Percentiles rank a stretch among this genome's conserved stretches.
Evolutionary conservation across 2,329 filamentous ascomycete genomes (phyloP).

Genomic region (Volutella citrinella): DNA sequence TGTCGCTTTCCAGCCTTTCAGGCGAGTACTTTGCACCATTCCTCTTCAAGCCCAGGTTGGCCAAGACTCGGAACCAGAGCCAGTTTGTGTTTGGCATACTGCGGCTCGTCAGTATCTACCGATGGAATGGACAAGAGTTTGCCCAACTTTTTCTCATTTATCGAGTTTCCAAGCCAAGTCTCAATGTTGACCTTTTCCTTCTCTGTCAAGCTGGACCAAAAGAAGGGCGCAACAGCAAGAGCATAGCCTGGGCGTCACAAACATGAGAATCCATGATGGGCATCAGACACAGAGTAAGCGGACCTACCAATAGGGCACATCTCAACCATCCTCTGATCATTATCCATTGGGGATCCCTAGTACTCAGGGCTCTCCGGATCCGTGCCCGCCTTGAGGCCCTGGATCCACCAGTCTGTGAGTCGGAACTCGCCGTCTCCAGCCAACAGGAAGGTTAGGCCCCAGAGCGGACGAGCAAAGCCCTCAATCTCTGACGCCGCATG

Average conservation of each 20-base stretch:
- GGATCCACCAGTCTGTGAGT: constrained; percentile 60
- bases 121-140: background rate
- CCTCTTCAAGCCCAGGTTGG: constrained; percentile 73
- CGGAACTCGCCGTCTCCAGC: constrained; percentile 65
- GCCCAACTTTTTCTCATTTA: constrained; percentile 70
- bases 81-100: constrained; percentile 69
- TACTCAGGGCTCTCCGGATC: constrained; percentile 68
- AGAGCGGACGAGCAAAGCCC: constrained; percentile 71
- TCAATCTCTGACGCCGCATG: constrained; percentile 75
- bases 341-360: constrained; percentile 73
- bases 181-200: constrained; percentile 65
- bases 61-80: constrained; percentile 84
- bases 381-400: constrained; percentile 68
- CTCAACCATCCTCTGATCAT: constrained; percentile 82
- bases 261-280: too few species aligned
- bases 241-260: too few species aligned
- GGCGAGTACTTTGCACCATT: constrained; percentile 71
- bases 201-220: constrained; percentile 65
- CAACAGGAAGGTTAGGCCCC: constrained; percentile 72
- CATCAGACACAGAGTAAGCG: background rate
- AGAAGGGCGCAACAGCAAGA: constrained; percentile 62
- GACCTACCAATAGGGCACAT: constrained; percentile 68
- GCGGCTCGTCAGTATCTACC: constrained; percentile 10
- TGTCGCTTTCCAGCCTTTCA: constrained; percentile 68
- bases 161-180: constrained; percentile 68